Conservation (phyloP, 352 stramenopile genomes). For the Phytophthora tubulina region DNA sequence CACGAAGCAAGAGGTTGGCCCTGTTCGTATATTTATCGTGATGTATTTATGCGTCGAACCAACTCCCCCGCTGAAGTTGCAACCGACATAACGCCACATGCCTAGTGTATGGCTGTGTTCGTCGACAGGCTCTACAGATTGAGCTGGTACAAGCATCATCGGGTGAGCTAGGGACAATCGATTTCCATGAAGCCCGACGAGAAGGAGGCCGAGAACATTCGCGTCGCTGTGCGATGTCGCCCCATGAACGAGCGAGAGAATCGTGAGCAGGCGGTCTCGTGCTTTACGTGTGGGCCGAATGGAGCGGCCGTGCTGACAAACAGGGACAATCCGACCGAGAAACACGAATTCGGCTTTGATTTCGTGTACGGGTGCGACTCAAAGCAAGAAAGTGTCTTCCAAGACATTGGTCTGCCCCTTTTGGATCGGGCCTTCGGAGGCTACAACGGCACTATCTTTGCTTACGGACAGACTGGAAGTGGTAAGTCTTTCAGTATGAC, state of each 20-base stretch:
- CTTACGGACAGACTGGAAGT: slow-evolving; percentile 89
- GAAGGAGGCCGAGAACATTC: slow-evolving; percentile 91
- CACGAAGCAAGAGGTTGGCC: background rate
- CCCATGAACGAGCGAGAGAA: slow-evolving; percentile 93
- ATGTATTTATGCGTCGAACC: slow-evolving; percentile 20
- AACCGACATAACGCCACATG: slow-evolving; percentile 36
- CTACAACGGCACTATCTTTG: slow-evolving; percentile 93
- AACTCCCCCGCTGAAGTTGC: slow-evolving; percentile 3
- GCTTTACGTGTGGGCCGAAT: slow-evolving; percentile 70
- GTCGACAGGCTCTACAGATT: slow-evolving; percentile 4
- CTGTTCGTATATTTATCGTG: slow-evolving; percentile 38
- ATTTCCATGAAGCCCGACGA: slow-evolving; percentile 75
- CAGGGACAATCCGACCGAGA: slow-evolving; percentile 81
- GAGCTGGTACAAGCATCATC: background rate
- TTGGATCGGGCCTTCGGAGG: slow-evolving; percentile 86
- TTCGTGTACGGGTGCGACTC: slow-evolving; percentile 89
- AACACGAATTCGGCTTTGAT: slow-evolving; percentile 91
- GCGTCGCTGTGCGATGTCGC: slow-evolving; percentile 91
- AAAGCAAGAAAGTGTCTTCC: slow-evolving; percentile 76
- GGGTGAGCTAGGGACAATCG: background rate
- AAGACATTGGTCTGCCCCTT: slow-evolving; percentile 82
- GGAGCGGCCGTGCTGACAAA: slow-evolving; percentile 86
- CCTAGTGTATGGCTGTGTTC: slow-evolving; percentile 6
- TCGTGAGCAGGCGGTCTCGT: slow-evolving; percentile 75
- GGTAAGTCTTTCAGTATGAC: slow-evolving; percentile 93